Conservation (phyloP, 345 rosid species). For the Corymbia maculata region DNA sequence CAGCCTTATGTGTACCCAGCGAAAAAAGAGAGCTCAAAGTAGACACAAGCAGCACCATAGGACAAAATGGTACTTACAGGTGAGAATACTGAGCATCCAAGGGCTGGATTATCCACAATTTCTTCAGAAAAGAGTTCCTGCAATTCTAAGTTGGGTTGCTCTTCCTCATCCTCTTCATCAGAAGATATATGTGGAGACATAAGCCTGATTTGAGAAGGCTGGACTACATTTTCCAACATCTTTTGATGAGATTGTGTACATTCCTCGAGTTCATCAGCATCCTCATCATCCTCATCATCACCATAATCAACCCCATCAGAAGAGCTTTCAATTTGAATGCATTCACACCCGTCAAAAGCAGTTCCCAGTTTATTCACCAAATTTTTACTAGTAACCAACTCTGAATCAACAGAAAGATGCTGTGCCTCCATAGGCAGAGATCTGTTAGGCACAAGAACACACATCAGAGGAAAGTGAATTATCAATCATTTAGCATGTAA, state of each 20-base stretch:
- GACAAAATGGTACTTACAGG: constrained; percentile 21
- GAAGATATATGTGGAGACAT: constrained; percentile 3
- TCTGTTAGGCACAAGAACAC: not conserved
- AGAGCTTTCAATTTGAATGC: not conserved
- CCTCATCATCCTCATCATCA: constrained; percentile 21
- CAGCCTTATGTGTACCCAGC: not conserved
- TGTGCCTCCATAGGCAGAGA: not conserved
- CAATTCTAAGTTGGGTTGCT: constrained; percentile 11
- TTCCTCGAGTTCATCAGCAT: constrained; percentile 9
- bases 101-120: not conserved
- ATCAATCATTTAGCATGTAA: not conserved
- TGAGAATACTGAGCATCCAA: constrained; percentile 1
- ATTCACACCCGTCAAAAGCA: not conserved
- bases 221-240: not conserved
- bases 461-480: not conserved
- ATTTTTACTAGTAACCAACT: not conserved
- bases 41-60: not conserved
- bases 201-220: not conserved
- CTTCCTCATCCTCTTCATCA: constrained; percentile 23
- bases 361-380: not conserved
- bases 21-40: not conserved
- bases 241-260: constrained; percentile 3
- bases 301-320: constrained; percentile 29
- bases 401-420: not conserved
- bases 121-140: constrained; percentile 21